These are phyloP conservation scores for Colletotrichum camelliae DNA, from an alignment of 2,329 filamentous ascomycete species.

Conservation along the genomic window DNA sequence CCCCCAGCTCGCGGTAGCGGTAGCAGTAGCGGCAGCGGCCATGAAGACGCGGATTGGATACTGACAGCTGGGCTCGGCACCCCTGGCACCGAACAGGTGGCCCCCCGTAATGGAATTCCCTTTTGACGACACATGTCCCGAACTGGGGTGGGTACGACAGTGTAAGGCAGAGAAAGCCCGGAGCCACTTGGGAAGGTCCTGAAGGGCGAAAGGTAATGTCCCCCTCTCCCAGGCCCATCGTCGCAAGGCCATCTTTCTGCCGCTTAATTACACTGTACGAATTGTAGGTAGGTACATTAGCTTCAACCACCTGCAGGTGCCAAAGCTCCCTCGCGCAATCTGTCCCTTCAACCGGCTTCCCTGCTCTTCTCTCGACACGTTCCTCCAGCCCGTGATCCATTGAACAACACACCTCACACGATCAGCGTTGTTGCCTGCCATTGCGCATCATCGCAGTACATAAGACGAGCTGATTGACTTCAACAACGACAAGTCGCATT, in stretches of 20 bases:
- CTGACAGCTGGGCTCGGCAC: background rate
- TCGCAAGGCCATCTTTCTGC: background rate
- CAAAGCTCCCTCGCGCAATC: slow-evolving; percentile 19
- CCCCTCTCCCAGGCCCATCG: background rate
- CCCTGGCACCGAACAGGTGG: slow-evolving; percentile 6
- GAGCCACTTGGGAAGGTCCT: background rate
- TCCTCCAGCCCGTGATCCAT: background rate
- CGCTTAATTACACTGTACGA: background rate
- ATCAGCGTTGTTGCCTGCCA: background rate
- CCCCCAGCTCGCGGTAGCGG: background rate
- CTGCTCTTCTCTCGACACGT: slow-evolving; percentile 21
- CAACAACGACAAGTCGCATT: background rate
- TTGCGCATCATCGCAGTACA: background rate
- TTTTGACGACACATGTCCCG: slow-evolving; percentile 28
- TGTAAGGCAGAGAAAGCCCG: background rate
- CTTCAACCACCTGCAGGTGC: background rate
- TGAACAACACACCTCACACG: background rate
- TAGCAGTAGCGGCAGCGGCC: background rate
- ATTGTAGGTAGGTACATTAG: background rate
- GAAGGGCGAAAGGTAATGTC: slow-evolving; percentile 10
- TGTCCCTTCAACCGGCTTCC: slow-evolving; percentile 23
- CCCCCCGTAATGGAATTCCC: slow-evolving; percentile 2
- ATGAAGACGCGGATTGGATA: background rate
- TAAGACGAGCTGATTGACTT: background rate
- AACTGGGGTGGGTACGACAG: background rate